Conservation (phyloP, 768 basidiomycete species). For the Lactifluus subvellereus region DNA sequence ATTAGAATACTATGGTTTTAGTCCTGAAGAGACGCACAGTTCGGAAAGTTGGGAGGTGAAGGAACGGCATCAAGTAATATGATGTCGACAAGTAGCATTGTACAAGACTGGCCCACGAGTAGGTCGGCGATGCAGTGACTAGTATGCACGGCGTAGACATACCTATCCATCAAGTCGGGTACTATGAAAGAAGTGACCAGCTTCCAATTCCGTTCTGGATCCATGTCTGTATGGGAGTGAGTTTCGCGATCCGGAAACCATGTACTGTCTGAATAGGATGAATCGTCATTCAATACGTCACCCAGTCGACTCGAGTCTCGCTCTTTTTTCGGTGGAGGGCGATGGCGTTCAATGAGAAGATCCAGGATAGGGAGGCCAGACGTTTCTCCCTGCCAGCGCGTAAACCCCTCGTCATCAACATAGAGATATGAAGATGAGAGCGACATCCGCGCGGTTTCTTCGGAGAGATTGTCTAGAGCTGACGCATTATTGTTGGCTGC, state of each 20-base stretch:
- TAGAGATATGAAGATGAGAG: conserved; percentile 78
- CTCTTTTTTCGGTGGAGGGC: conserved; percentile 35
- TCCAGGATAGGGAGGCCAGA: conserved; percentile 88
- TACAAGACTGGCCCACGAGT: conserved; percentile 48
- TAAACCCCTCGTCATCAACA: conserved; percentile 82
- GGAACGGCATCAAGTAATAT: conserved; percentile 88
- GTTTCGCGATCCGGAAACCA: conserved; percentile 86
- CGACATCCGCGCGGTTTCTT: conserved; percentile 57
- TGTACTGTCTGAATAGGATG: conserved; percentile 29
- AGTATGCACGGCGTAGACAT: conserved; percentile 26
- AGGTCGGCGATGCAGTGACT: conserved; percentile 2
- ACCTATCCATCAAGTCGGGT: conserved; percentile 94
- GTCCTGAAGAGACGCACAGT: conserved; percentile 42
- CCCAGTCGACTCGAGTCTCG: conserved; percentile 28
- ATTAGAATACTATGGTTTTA: conserved; percentile 16
- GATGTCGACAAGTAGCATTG: conserved; percentile 87
- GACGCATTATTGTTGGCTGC: conserved; percentile 3
- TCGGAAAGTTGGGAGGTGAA: conserved; percentile 87
- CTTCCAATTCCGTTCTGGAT: conserved; percentile 85
- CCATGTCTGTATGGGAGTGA: conserved; percentile 64
- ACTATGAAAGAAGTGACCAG: conserved; percentile 80
- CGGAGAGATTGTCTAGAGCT: conserved; percentile 42
- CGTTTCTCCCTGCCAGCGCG: conserved; percentile 88
- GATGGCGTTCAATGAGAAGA: conserved; percentile 68
- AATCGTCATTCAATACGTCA: conserved; percentile 10